A percentile compares a stretch with the other conserved stretches of the same genome.
Conservation (phyloP, 2,329 filamentous ascomycete genomes). For the Ophiobolus disseminans region DNA sequence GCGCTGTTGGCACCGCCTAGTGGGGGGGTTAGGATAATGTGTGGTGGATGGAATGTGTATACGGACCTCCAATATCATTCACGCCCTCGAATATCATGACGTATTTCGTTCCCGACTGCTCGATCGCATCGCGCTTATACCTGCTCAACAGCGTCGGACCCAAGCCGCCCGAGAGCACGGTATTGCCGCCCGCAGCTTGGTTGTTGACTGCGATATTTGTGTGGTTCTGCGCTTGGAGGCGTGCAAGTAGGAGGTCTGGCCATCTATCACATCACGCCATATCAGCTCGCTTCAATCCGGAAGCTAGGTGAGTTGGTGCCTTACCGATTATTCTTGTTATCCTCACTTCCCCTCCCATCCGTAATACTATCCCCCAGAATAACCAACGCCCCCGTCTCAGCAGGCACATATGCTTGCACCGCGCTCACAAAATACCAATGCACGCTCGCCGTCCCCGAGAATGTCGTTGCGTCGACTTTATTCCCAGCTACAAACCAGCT, state of each 20-base stretch:
- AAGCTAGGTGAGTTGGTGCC: too few species aligned
- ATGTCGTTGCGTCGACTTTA: background rate
- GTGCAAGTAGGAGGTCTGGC: conserved; percentile 51
- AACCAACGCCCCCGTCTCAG: conserved; percentile 53
- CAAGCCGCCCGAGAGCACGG: conserved; percentile 66
- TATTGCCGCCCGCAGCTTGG: conserved; percentile 73
- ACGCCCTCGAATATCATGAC: conserved; percentile 73
- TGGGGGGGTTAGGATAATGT: too few species aligned
- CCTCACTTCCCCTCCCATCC: conserved; percentile 63
- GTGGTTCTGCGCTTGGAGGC: conserved; percentile 53
- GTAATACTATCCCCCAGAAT: conserved; percentile 71
- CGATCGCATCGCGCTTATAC: conserved; percentile 69
- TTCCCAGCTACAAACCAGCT: conserved; percentile 54
- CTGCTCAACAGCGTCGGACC: conserved; percentile 68
- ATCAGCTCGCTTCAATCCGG: too few species aligned
- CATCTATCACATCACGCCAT: too few species aligned
- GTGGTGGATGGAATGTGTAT: too few species aligned
- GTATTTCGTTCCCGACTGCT: conserved; percentile 64
- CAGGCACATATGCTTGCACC: conserved; percentile 58
- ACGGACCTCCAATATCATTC: conserved; percentile 66
- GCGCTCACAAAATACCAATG: conserved; percentile 63
- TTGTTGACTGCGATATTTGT: conserved; percentile 65
- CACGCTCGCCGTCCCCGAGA: background rate
- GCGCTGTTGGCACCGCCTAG: conserved; percentile 55
- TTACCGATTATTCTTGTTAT: conserved; percentile 5